These are phyloP conservation scores for Schwanniomyces etchellsii DNA, from an alignment of 1,139 yeast genomes.

Conservation along the genomic window DNA sequence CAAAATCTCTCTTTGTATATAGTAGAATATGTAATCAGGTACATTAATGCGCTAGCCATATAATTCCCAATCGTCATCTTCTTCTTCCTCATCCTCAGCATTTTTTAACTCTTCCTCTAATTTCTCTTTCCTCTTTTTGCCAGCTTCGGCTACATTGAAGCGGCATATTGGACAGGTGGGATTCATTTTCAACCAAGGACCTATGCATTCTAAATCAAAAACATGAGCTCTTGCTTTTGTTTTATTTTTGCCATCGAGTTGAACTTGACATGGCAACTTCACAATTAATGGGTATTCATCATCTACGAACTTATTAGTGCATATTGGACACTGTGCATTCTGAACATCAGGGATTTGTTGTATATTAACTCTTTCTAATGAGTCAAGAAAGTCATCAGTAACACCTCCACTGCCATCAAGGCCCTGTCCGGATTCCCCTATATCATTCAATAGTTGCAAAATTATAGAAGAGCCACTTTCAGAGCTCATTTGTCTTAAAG, in stretches of 20 bases:
- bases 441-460: slow-evolving; percentile 19
- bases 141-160: slow-evolving; percentile 50
- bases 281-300: slow-evolving; percentile 81
- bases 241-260: slow-evolving; percentile 9
- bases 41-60: slow-evolving; percentile 44
- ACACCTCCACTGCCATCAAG: slow-evolving; percentile 44
- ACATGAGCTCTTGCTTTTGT: slow-evolving; percentile 48
- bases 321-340: slow-evolving; percentile 68
- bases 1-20: slow-evolving; percentile 2
- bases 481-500: slow-evolving; percentile 24
- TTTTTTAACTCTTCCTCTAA: slow-evolving; percentile 32
- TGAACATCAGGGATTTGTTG: slow-evolving; percentile 48
- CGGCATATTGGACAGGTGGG: slow-evolving; percentile 89
- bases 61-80: slow-evolving; percentile 70
- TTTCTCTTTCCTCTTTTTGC: slow-evolving; percentile 36
- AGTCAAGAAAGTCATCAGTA: slow-evolving; percentile 63
- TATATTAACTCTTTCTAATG: slow-evolving; percentile 63
- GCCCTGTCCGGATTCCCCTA: slow-evolving; percentile 8
- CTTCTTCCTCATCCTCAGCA: slow-evolving; percentile 58
- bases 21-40: slow-evolving; percentile 1
- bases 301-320: slow-evolving; percentile 66
- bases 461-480: slow-evolving; percentile 31
- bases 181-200: slow-evolving; percentile 80
- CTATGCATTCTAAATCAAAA: slow-evolving; percentile 86
- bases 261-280: slow-evolving; percentile 63